Base-by-base conservation (phyloP, 140 eudicot species). In the Flaveria floridana region DNA sequence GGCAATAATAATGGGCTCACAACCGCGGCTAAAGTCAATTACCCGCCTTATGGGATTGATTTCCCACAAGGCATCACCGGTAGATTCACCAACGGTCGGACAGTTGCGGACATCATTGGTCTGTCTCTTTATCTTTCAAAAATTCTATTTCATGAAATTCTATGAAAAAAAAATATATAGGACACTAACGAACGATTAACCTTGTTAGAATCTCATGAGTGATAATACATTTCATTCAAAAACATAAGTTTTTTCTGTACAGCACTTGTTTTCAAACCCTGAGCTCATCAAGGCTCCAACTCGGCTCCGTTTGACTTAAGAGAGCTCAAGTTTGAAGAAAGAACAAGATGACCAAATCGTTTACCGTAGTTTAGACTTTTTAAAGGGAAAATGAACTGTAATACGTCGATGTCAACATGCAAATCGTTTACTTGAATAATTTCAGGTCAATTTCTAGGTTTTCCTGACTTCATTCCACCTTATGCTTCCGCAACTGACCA, bases 11-110 rank as follows among this genome's bases (percentile, higher is more conserved):
- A 82, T 46, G 7, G 10, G 0, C 83, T 78, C n/a, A 0, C 0
- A 2, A 70, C 89, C 0, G 0, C 52, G 2, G 93, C 89, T 0
- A 88, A 79, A 75, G 83, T 81, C 19, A 81, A 85, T 73, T 88
- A 71, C 34, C 20, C 13, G 0, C 94, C 94, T 1, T 88, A 87
- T 44, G 93, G 93, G 20, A 62, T 87, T 26, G 93, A 87, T 58
- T 85, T 75, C 15, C 83, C 86, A 2, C 72, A 30, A 1, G 89
- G 89, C 4, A 82, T 82, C 3, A 82, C 83, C 0, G 93, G 88
- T 8, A 65, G 94, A 21, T 85, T 85, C 73, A 65, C 88, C 78
- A 88, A 88, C 18, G 90, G 90, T 8, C 79, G 77, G 6, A 84
- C 74, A n/a, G 10, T 37, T 13, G 92, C 73, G 1, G 92, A 87